A percentile compares a stretch with the other conserved stretches of the same genome.
phyloP scores from a whole-genome alignment of 768 basidiomycete genomes.

The Leccinum boreale region DNA sequence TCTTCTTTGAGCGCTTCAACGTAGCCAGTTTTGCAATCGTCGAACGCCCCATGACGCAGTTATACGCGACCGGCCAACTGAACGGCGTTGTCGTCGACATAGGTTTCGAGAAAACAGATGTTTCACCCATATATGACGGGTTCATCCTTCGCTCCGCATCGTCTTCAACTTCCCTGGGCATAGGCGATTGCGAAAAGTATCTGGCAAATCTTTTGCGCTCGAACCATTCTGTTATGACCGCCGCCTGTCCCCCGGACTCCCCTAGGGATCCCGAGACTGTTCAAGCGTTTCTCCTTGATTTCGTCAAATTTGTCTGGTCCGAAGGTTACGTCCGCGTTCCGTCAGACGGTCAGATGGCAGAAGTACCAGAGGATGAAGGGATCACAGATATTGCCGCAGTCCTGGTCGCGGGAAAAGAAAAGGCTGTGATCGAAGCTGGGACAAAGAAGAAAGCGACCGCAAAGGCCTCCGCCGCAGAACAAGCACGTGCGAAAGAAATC shows the following conservation, averaged over 20 bases:
- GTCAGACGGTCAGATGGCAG: slow-evolving; percentile 67
- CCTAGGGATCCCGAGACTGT: slow-evolving; percentile 46
- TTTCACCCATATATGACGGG: slow-evolving; percentile 76
- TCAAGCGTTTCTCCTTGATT: slow-evolving; percentile 52
- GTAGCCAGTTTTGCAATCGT: slow-evolving; percentile 78
- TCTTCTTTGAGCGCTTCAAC: slow-evolving; percentile 93
- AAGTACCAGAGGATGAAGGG: slow-evolving; percentile 71
- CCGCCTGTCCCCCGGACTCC: slow-evolving; percentile 52
- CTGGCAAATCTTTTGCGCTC: slow-evolving; percentile 69
- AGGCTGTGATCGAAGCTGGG: slow-evolving; percentile 81
- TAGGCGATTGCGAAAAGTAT: slow-evolving; percentile 69
- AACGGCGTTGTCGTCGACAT: slow-evolving; percentile 82
- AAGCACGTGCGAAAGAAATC: slow-evolving; percentile 77
- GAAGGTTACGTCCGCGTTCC: slow-evolving; percentile 71
- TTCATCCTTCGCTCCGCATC: slow-evolving; percentile 54
- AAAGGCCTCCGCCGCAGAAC: slow-evolving; percentile 74
- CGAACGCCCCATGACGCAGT: slow-evolving; percentile 79
- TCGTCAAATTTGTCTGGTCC: slow-evolving; percentile 61
- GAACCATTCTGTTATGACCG: slow-evolving; percentile 61
- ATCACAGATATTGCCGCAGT: slow-evolving; percentile 88
- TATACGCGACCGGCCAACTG: slow-evolving; percentile 73
- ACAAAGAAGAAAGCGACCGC: slow-evolving; percentile 74
- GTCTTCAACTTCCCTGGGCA: slow-evolving; percentile 60
- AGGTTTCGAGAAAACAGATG: slow-evolving; percentile 69
- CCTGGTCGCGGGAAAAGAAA: slow-evolving; percentile 87